These are phyloP conservation scores for Syncephalastrum contaminatum DNA, from an alignment of 371 early-diverging fungal genomes.

Conservation along the genomic window DNA sequence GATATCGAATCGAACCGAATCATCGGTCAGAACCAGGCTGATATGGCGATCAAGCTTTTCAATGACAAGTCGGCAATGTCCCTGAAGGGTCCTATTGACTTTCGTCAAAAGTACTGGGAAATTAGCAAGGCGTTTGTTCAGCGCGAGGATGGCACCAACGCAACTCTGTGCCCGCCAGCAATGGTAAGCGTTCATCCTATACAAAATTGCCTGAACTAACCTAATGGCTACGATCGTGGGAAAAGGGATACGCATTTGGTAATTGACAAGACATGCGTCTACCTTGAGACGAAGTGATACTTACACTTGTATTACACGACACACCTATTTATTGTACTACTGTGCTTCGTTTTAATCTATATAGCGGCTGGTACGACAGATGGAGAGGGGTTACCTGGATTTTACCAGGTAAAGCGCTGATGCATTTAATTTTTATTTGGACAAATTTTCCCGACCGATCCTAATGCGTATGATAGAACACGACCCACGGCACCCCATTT, in stretches of 20 bases:
- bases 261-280: neutral
- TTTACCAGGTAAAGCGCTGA: slow-evolving; percentile 30
- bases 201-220: too few species aligned
- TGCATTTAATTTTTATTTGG: neutral
- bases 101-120: slow-evolving; percentile 41
- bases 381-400: slow-evolving; percentile 37
- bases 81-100: slow-evolving; percentile 37
- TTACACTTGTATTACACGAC: too few species aligned
- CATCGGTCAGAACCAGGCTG: slow-evolving; percentile 54
- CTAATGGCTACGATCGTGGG: neutral
- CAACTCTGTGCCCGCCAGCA: slow-evolving; percentile 28
- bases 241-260: slow-evolving; percentile 43
- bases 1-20: slow-evolving; percentile 52
- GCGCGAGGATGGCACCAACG: slow-evolving; percentile 18
- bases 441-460: slow-evolving; percentile 12
- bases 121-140: slow-evolving; percentile 36
- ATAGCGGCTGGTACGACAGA: slow-evolving; percentile 71
- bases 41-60: slow-evolving; percentile 37
- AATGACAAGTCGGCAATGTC: neutral
- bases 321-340: neutral
- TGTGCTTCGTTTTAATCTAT: slow-evolving; percentile 19
- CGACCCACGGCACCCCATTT: slow-evolving; percentile 33
- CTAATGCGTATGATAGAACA: slow-evolving; percentile 16
- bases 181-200: slow-evolving; percentile 32
- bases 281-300: too few species aligned